A percentile compares a stretch with the other conserved stretches of the same genome.
Evolutionary conservation across 108 stramenopile species (phyloP).

Genomic region (Discostella stelligeroides): DNA sequence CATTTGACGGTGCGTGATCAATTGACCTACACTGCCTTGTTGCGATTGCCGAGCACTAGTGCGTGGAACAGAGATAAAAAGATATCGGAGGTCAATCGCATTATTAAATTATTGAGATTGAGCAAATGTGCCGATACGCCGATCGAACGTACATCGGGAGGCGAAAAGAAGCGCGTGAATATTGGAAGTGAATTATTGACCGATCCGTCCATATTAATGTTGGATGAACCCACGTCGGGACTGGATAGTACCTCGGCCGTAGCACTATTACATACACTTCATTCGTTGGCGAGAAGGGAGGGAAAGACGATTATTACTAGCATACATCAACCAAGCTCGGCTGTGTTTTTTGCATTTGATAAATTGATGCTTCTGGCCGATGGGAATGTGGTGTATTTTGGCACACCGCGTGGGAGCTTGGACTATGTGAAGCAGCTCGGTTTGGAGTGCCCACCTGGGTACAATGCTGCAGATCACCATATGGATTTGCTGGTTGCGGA

Average conservation of each 20-base stretch:
- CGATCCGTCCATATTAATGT: constrained; percentile 62
- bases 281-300: constrained; percentile 45
- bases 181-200: constrained; percentile 79
- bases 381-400: constrained; percentile 77
- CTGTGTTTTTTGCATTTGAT: constrained; percentile 75
- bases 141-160: constrained; percentile 69
- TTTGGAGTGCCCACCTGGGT: constrained; percentile 65
- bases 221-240: constrained; percentile 89
- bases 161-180: constrained; percentile 85
- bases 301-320: constrained; percentile 70
- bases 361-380: constrained; percentile 62
- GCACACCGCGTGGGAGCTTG: constrained; percentile 62
- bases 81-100: constrained; percentile 59
- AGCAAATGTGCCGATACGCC: constrained; percentile 64
- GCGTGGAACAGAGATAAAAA: constrained; percentile 37
- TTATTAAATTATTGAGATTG: constrained; percentile 53
- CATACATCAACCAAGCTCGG: constrained; percentile 78
- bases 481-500: constrained; percentile 77
- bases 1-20: constrained; percentile 84
- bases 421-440: constrained; percentile 43
- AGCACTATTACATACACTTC: constrained; percentile 57
- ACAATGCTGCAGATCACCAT: constrained; percentile 83
- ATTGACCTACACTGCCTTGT: constrained; percentile 72
- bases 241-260: constrained; percentile 75
- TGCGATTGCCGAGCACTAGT: too few relatives aligned